Conservation (phyloP, 305 asterid species). For the Fraxinus floribunda region DNA sequence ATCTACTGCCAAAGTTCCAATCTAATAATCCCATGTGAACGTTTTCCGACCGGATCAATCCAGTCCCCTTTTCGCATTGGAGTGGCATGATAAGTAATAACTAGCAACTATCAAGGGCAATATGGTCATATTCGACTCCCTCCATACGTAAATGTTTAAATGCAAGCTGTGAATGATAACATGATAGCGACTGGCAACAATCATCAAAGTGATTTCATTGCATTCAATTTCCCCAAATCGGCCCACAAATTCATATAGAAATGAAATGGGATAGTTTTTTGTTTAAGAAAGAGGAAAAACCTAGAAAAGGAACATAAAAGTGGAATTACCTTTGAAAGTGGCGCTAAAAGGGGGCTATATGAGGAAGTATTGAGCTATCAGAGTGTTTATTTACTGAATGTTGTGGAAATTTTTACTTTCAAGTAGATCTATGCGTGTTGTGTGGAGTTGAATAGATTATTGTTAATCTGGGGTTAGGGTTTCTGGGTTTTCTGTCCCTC, state of each 20-base stretch:
- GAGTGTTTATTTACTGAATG: neutral
- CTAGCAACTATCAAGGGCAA: neutral
- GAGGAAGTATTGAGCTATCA: neutral
- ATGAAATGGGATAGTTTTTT: neutral
- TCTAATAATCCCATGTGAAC: too few species aligned
- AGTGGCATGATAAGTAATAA: too few species aligned
- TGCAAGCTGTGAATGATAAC: slow-evolving; percentile 8
- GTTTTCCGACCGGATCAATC: too few species aligned
- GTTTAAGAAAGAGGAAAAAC: neutral
- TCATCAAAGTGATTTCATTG: slow-evolving; percentile 4
- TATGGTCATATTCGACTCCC: neutral
- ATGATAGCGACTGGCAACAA: neutral
- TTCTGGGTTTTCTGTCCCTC: slow-evolving; percentile 26
- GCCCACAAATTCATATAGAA: slow-evolving; percentile 2
- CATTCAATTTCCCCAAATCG: neutral
- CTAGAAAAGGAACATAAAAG: neutral
- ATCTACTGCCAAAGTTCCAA: neutral
- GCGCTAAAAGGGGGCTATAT: slow-evolving; percentile 13
- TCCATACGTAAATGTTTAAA: neutral
- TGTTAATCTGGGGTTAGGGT: slow-evolving; percentile 22
- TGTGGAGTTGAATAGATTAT: slow-evolving; percentile 14
- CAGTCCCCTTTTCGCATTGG: too few species aligned
- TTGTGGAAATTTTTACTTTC: slow-evolving; percentile 19
- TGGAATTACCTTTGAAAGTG: slow-evolving; percentile 11
- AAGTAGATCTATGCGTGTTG: slow-evolving; percentile 24